A percentile compares a stretch with the other conserved stretches of the same genome.
phyloP scores from a whole-genome alignment of 305 asterid genomes.

The Rubia tinctorum region DNA sequence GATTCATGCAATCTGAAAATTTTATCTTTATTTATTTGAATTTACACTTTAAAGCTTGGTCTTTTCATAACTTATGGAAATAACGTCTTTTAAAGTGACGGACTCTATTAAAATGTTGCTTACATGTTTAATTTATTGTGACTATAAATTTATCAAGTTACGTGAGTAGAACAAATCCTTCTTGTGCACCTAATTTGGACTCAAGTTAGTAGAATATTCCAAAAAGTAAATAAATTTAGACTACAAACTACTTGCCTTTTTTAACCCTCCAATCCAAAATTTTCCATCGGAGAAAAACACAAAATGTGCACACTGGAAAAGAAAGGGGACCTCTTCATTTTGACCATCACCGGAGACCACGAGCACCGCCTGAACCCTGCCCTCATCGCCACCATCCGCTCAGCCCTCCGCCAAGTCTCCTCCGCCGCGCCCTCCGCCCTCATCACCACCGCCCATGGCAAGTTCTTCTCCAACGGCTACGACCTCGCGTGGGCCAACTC shows the following conservation, averaged over 20 bases:
- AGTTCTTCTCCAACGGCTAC: conserved; percentile 77
- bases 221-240: background rate
- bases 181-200: too few relatives aligned
- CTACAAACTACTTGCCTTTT: background rate
- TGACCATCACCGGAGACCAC: conserved; percentile 52
- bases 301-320: conserved; percentile 46
- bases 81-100: too few relatives aligned
- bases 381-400: conserved; percentile 48
- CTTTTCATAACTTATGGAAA: too few relatives aligned
- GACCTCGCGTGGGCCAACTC: conserved; percentile 57
- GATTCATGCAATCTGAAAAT: too few relatives aligned
- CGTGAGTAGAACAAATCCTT: too few relatives aligned
- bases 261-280: background rate
- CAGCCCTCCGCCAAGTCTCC: conserved; percentile 35
- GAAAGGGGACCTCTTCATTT: conserved; percentile 48
- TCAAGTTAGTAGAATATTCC: too few relatives aligned
- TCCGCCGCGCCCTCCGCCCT: conserved; percentile 45
- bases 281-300: background rate
- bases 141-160: too few relatives aligned
- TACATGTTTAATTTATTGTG: too few relatives aligned
- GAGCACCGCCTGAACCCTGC: conserved; percentile 69
- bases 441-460: conserved; percentile 64
- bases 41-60: too few relatives aligned
- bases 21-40: too few relatives aligned
- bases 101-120: too few relatives aligned